Evolutionary conservation across 1,139 yeast species (phyloP).

Genomic region (Sugiyamaella castrensis): DNA sequence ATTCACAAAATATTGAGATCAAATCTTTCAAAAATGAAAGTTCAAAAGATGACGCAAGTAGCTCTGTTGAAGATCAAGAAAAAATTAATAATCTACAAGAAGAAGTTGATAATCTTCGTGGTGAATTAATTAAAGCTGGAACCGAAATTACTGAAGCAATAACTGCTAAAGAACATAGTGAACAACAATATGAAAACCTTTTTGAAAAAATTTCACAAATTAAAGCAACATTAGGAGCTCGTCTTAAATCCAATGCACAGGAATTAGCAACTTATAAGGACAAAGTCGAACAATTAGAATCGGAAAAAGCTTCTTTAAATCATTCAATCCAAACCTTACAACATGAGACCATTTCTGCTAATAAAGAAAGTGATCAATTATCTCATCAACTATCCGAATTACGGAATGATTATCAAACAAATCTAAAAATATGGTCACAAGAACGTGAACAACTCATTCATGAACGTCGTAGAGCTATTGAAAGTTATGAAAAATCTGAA

Average conservation of each 20-base stretch:
- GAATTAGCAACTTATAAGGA: conserved; percentile 38
- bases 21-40: neutral
- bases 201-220: conserved; percentile 74
- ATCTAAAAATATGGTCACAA: conserved; percentile 44
- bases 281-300: conserved; percentile 23
- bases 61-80: too few species aligned
- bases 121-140: conserved; percentile 5
- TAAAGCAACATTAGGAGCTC: conserved; percentile 72
- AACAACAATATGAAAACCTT: conserved; percentile 70
- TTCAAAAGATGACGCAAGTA: too few species aligned
- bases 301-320: conserved; percentile 30
- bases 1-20: neutral
- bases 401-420: conserved; percentile 47
- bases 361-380: conserved; percentile 64
- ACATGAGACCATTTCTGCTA: conserved; percentile 54
- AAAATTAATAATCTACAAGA: too few species aligned
- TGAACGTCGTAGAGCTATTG: conserved; percentile 25
- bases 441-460: conserved; percentile 41
- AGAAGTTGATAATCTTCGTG: too few species aligned
- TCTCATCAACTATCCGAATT: conserved; percentile 48
- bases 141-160: conserved; percentile 39
- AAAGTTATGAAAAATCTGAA: conserved; percentile 39
- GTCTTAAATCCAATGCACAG: conserved; percentile 52
- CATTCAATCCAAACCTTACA: conserved; percentile 44
- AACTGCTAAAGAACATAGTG: conserved; percentile 62